A percentile compares a stretch with the other conserved stretches of the same genome.
Conservation (phyloP, 2,329 filamentous ascomycete genomes). For the Hypoxylon sp. region DNA sequence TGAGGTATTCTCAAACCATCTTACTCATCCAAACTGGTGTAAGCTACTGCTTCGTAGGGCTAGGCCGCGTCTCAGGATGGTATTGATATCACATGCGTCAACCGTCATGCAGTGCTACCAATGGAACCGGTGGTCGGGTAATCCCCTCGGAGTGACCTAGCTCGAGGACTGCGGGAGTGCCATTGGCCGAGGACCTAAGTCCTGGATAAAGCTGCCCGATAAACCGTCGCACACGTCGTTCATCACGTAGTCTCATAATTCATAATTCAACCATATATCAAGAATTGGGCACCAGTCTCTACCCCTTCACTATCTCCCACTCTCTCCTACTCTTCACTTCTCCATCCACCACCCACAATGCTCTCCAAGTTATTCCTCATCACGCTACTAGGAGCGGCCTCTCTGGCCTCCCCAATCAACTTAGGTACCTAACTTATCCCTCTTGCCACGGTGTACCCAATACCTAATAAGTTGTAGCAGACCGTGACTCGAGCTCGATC, state of each 20-base stretch:
- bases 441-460: background rate
- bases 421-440: slow-evolving; percentile 1
- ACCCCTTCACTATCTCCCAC: background rate
- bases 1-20: background rate
- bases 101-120: slow-evolving; percentile 6
- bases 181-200: slow-evolving; percentile 4
- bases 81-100: slow-evolving; percentile 11
- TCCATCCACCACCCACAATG: background rate
- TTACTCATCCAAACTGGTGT: background rate
- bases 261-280: background rate
- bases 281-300: background rate
- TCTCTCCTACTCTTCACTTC: background rate
- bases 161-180: background rate
- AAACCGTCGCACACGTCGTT: background rate
- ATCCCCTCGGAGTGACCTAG: background rate
- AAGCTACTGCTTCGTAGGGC: slow-evolving; percentile 5
- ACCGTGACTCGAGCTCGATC: background rate
- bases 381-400: background rate
- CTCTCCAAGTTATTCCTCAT: slow-evolving; percentile 4
- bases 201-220: slow-evolving; percentile 7
- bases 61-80: background rate
- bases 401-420: slow-evolving; percentile 8
- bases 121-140: background rate
- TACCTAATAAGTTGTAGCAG: background rate
- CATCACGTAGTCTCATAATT: background rate